Conservation (phyloP, 2,329 filamentous ascomycete species). For the Fusarium camptoceras region DNA sequence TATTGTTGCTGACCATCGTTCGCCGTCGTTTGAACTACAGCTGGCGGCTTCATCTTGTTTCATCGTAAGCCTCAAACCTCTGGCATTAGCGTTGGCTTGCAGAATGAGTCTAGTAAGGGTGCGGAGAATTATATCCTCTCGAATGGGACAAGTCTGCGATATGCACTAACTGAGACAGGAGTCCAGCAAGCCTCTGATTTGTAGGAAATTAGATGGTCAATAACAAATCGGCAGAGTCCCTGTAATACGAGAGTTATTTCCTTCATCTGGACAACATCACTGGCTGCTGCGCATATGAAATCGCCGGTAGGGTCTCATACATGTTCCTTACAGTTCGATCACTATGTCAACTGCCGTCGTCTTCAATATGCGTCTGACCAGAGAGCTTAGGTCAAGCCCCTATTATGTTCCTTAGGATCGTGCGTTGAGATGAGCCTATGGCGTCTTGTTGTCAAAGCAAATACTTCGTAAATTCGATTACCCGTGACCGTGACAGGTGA, state of each 20-base stretch:
- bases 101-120: slow-evolving; percentile 20
- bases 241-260: slow-evolving; percentile 16
- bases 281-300: background rate
- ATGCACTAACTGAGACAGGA: slow-evolving; percentile 24
- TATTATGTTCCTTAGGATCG: background rate
- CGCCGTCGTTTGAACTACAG: slow-evolving; percentile 13
- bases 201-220: slow-evolving; percentile 16
- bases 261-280: background rate
- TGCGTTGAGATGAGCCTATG: background rate
- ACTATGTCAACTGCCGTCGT: background rate
- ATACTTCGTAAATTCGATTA: background rate
- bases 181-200: background rate
- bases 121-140: slow-evolving; percentile 52
- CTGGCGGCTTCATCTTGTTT: slow-evolving; percentile 23
- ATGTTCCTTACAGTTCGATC: background rate
- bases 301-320: background rate
- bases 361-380: background rate
- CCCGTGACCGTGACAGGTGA: background rate
- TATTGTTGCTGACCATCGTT: background rate
- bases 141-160: slow-evolving; percentile 11
- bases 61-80: slow-evolving; percentile 28
- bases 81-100: slow-evolving; percentile 3
- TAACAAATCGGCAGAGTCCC: slow-evolving; percentile 11
- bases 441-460: background rate
- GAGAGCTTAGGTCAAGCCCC: background rate